These are phyloP conservation scores for Phytophthora hibernalis DNA, from an alignment of 352 stramenopile species.

Conservation along the genomic window DNA sequence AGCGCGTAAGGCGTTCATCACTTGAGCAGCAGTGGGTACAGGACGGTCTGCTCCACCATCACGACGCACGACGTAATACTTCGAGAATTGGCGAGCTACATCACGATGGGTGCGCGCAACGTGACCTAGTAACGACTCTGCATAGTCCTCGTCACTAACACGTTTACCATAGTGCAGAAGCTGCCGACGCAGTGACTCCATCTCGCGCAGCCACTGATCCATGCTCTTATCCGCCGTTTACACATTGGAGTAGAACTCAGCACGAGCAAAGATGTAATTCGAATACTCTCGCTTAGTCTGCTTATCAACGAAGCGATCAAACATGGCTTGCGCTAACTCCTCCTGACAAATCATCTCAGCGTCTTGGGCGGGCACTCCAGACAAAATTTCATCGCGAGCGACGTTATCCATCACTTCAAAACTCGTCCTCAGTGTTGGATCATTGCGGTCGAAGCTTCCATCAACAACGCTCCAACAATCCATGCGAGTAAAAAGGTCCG, in stretches of 20 bases:
- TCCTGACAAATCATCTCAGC: constrained; percentile 23
- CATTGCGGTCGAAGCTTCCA: constrained; percentile 2
- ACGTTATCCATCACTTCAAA: constrained; percentile 4
- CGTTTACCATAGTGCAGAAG: no score
- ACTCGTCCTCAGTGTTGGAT: neutral
- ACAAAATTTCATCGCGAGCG: constrained; percentile 8
- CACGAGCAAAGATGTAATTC: no score
- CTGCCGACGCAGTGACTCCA: constrained; percentile 5
- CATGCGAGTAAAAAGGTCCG: constrained; percentile 10
- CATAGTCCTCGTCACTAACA: constrained; percentile 13
- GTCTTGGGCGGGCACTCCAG: constrained; percentile 4
- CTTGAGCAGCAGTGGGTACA: no score
- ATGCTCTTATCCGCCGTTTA: constrained; percentile 12
- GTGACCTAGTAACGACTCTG: constrained; percentile 3
- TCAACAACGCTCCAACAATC: constrained; percentile 19
- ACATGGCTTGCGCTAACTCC: neutral
- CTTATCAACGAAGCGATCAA: no score
- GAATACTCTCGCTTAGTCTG: no score
- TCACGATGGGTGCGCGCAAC: constrained; percentile 8
- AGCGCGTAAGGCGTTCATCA: no score
- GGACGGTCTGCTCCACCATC: constrained; percentile 1
- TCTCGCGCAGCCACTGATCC: constrained; percentile 6
- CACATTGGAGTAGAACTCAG: constrained; percentile 13
- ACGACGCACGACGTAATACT: constrained; percentile 13
- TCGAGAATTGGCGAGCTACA: constrained; percentile 12